Base-by-base conservation (phyloP, 1,284 basidiomycete genomes). In the Tilletiaria anomala region DNA sequence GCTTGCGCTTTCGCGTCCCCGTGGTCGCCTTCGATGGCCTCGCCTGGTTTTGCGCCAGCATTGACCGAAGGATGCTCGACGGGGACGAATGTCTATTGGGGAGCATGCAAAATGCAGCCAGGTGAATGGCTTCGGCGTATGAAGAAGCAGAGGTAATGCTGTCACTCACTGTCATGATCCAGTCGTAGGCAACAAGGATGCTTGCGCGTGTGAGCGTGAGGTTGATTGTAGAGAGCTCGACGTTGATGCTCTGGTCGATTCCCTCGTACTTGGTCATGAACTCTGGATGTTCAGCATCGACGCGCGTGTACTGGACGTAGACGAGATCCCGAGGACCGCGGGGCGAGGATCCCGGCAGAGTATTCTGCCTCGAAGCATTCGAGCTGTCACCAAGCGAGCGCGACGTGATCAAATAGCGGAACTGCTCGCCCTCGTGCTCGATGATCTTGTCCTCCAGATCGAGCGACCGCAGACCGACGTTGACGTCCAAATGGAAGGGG, bases 161-260 rank as follows among this genome's bases (percentile, higher is more conserved):
- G 82, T n/a, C n/a, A 67, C 94, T 94, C 0, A 89, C 93, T 5
- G 84, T 83, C 82, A 99, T 93, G 69, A 99, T 80, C 71, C 94
- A 96, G 70, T 97, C 88, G 68, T 96, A 97, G 8, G 97, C 71
- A 2, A 80, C 76, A 32, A 99, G 72, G 35, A 97, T 81, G 15
- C 91, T 89, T 61, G 88, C 86, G 2, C 93, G 87, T 3, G 83
- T 83, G 1, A 85, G 79, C 47, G 80, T 78, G 68, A 97, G 79
- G 49, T 89, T 77, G 69, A 99, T 82, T 0, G 93, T 96, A 3
- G 91, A 93, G 34, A 99, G 73, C 55, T 80, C 79, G 46, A 89
- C 77, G 58, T 89, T 81, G 44, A 97, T 78, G 45, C 72, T 83
- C 69, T 94, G 84, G 26, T 94, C 83, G 41, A 91, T 79, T 12